A percentile compares a stretch with the other conserved stretches of the same genome.
phyloP scores from a whole-genome alignment of 1,284 basidiomycete species.

The Porogramme epimiltina region DNA sequence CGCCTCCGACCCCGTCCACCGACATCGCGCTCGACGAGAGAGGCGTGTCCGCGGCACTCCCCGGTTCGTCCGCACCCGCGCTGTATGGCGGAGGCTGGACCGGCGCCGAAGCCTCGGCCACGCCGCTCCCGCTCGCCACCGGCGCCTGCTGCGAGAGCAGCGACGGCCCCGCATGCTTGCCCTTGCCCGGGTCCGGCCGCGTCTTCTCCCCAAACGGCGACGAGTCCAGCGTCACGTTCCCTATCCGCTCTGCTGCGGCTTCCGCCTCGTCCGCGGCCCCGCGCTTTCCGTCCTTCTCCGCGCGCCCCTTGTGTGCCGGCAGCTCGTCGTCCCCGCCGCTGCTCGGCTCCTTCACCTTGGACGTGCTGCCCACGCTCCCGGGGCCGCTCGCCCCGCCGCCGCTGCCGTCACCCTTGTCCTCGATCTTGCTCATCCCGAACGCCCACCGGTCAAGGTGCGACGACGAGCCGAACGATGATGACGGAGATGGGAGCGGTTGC shows the following conservation, averaged over 20 bases:
- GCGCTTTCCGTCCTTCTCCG: constrained; percentile 18
- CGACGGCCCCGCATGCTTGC: constrained; percentile 64
- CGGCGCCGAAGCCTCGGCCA: constrained; percentile 18
- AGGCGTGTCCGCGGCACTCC: constrained; percentile 22
- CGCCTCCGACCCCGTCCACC: constrained; percentile 32
- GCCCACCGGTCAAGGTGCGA: constrained; percentile 90
- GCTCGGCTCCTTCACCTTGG: constrained; percentile 18
- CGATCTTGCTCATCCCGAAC: constrained; percentile 89
- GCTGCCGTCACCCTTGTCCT: constrained; percentile 31
- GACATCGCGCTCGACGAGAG: constrained; percentile 44
- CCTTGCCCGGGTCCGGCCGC: constrained; percentile 33
- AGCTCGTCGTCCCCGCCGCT: constrained; percentile 10
- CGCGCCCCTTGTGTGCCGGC: not conserved
- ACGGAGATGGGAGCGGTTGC: constrained; percentile 86
- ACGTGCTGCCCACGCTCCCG: constrained; percentile 26
- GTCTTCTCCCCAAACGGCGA: constrained; percentile 59
- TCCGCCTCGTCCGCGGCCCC: constrained; percentile 45
- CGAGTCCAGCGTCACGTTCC: constrained; percentile 65
- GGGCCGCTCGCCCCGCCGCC: constrained; percentile 32
- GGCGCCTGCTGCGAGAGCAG: constrained; percentile 81
- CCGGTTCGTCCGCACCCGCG: constrained; percentile 17
- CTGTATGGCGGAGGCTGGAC: constrained; percentile 23
- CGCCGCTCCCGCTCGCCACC: not conserved
- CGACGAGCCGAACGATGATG: constrained; percentile 70
- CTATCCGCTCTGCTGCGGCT: constrained; percentile 58